phyloP scores from a whole-genome alignment of 2,329 filamentous ascomycete species.

The Amylocarpus encephaloides region DNA sequence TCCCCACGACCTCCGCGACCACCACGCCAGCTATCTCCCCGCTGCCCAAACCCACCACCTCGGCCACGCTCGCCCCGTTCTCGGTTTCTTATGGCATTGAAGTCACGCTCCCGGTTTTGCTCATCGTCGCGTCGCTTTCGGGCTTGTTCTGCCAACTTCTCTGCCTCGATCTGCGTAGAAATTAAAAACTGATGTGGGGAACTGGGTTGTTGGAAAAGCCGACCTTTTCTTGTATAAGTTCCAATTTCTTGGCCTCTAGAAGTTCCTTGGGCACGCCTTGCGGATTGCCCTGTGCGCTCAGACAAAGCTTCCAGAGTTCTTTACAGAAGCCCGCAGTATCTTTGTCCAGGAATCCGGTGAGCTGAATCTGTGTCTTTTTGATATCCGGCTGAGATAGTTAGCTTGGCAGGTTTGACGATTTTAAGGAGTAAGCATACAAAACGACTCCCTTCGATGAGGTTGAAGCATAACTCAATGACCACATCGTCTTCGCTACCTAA shows the following conservation, averaged over 20 bases:
- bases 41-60: constrained; percentile 11
- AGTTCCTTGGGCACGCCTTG: constrained; percentile 92
- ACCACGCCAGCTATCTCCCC: constrained; percentile 40
- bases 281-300: constrained; percentile 82
- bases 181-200: constrained; percentile 10
- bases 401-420: constrained; percentile 11
- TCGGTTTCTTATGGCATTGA: constrained; percentile 60
- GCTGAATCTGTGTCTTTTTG: constrained; percentile 88
- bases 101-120: constrained; percentile 63
- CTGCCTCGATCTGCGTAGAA: constrained; percentile 64
- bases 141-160: constrained; percentile 71
- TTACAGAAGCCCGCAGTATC: constrained; percentile 87
- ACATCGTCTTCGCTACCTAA: constrained; percentile 93
- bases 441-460: constrained; percentile 64
- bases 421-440: constrained; percentile 51
- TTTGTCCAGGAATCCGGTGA: constrained; percentile 92
- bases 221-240: constrained; percentile 93
- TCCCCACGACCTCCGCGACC: constrained; percentile 39
- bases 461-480: constrained; percentile 77
- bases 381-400: constrained; percentile 70
- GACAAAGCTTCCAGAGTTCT: constrained; percentile 83
- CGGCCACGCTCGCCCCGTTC: constrained; percentile 51
- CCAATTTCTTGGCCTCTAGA: constrained; percentile 90
- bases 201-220: constrained; percentile 8
- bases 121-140: constrained; percentile 66